phyloP scores from a whole-genome alignment of 352 stramenopile species.

The Phytophthora agathidicida region DNA sequence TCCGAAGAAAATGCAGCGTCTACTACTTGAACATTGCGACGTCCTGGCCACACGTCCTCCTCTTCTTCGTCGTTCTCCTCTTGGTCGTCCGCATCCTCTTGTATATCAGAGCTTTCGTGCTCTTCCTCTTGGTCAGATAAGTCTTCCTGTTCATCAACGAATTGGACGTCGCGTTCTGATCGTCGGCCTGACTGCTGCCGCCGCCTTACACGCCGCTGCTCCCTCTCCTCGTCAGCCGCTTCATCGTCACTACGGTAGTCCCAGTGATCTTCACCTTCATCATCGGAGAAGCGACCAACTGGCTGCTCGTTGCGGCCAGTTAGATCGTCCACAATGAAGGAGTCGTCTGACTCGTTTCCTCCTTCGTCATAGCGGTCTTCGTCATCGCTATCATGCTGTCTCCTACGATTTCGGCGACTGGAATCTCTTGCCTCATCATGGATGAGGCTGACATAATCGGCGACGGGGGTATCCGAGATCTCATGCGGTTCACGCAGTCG shows the following conservation, averaged over 20 bases:
- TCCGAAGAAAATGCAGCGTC: constrained; percentile 27
- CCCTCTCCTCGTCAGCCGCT: constrained; percentile 35
- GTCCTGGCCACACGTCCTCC: constrained; percentile 14
- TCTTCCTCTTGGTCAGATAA: constrained; percentile 22
- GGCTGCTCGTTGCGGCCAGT: constrained; percentile 25
- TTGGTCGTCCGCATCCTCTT: constrained; percentile 13
- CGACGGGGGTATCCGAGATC: constrained; percentile 43
- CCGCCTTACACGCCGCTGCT: constrained; percentile 18
- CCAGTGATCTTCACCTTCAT: constrained; percentile 34
- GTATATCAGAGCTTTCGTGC: neutral
- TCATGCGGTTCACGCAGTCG: constrained; percentile 52
- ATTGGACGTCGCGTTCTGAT: constrained; percentile 21
- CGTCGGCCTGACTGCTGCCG: constrained; percentile 22
- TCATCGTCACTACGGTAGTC: constrained; percentile 45
- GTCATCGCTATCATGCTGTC: constrained; percentile 43
- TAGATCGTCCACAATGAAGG: constrained; percentile 73
- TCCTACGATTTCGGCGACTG: constrained; percentile 25
- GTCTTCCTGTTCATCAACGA: constrained; percentile 31
- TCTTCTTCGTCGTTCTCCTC: constrained; percentile 25
- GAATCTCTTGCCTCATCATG: constrained; percentile 38
- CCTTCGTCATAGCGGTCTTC: constrained; percentile 53
- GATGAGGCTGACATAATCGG: constrained; percentile 39
- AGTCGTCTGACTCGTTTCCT: constrained; percentile 61
- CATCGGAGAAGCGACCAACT: constrained; percentile 34
- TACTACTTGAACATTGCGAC: constrained; percentile 28